Percentiles rank a stretch among this genome's conserved stretches.
Evolutionary conservation across 768 basidiomycete genomes (phyloP).

Genomic region (Boletellus ananas): DNA sequence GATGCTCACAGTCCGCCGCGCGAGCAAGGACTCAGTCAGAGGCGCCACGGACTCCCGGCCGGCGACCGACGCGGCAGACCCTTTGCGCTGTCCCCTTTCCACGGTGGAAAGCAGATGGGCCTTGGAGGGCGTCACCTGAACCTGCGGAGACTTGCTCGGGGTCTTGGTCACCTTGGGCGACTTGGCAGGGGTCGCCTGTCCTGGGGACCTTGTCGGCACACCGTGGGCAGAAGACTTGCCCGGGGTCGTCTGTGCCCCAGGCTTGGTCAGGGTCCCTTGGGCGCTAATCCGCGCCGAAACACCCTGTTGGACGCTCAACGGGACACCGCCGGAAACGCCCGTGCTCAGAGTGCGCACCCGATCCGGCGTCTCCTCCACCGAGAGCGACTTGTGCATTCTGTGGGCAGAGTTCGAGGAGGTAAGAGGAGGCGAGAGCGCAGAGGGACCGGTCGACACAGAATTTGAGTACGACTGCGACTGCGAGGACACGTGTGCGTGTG

Average conservation of each 20-base stretch:
- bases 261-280: constrained; percentile 16
- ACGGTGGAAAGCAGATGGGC: constrained; percentile 9
- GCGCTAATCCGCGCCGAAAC: constrained; percentile 10
- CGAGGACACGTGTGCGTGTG: constrained; percentile 20
- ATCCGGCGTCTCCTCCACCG: constrained; percentile 17
- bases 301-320: constrained; percentile 11
- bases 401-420: constrained; percentile 40
- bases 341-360: constrained; percentile 19
- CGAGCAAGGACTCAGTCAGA: constrained; percentile 17
- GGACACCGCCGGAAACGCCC: constrained; percentile 1
- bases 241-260: constrained; percentile 17
- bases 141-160: constrained; percentile 18
- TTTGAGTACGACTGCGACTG: constrained; percentile 24
- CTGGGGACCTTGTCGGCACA: constrained; percentile 21
- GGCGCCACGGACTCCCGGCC: constrained; percentile 13
- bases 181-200: constrained; percentile 20
- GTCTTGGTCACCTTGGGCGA: constrained; percentile 21
- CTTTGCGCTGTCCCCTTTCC: constrained; percentile 20
- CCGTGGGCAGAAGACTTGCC: constrained; percentile 13
- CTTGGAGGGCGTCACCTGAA: constrained; percentile 21
- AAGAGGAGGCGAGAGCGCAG: constrained; percentile 31
- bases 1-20: constrained; percentile 8
- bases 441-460: constrained; percentile 21
- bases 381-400: constrained; percentile 26
- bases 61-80: constrained; percentile 14